phyloP scores from a whole-genome alignment of 768 basidiomycete species.

The Filobasidium wieringae region DNA sequence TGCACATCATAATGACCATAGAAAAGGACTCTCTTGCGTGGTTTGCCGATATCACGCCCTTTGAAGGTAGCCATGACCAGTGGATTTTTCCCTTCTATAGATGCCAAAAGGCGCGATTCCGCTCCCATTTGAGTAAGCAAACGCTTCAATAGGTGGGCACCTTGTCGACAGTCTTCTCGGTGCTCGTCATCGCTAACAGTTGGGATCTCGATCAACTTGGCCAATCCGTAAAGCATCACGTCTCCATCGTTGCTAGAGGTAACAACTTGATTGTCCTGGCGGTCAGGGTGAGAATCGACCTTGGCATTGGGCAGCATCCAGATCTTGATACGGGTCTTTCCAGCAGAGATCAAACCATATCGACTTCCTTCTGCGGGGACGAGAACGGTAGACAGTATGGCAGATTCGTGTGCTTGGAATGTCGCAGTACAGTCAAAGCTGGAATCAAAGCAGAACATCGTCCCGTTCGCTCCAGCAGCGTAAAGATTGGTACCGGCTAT shows the following conservation, averaged over 20 bases:
- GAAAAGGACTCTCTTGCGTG: constrained; percentile 58
- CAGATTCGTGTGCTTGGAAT: constrained; percentile 70
- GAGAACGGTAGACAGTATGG: constrained; percentile 66
- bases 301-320: constrained; percentile 23
- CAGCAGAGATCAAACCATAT: constrained; percentile 57
- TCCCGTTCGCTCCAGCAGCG: constrained; percentile 48
- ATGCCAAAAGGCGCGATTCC: constrained; percentile 61
- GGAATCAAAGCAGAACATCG: constrained; percentile 70
- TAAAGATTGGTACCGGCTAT: constrained; percentile 51
- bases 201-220: constrained; percentile 74
- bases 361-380: constrained; percentile 40
- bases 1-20: constrained; percentile 99
- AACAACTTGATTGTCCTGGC: constrained; percentile 27
- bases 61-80: constrained; percentile 79
- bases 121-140: constrained; percentile 81
- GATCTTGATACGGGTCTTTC: constrained; percentile 71
- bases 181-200: constrained; percentile 63
- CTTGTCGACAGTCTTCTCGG: constrained; percentile 73
- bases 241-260: constrained; percentile 43
- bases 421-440: constrained; percentile 74
- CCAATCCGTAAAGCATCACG: constrained; percentile 63
- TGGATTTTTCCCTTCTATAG: constrained; percentile 66
- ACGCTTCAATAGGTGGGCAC: constrained; percentile 82
- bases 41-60: constrained; percentile 44
- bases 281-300: constrained; percentile 32